Conservation (phyloP, 2,329 filamentous ascomycete species). For the Penicillium decumbens region DNA sequence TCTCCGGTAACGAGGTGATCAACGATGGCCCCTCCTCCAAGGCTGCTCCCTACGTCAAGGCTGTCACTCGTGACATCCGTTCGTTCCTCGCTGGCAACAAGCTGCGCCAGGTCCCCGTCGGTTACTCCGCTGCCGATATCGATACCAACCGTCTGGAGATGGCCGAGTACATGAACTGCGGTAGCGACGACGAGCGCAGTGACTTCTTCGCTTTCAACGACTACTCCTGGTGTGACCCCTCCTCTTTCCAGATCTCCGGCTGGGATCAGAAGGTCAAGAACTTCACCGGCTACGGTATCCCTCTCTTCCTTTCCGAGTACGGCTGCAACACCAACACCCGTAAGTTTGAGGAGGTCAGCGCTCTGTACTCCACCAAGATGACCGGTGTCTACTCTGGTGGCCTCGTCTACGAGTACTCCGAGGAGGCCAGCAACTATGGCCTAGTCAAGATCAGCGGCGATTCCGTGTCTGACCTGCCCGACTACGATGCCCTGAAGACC, state of each 20-base stretch:
- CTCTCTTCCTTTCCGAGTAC: conserved; percentile 92
- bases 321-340: conserved; percentile 82
- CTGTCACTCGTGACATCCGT: conserved; percentile 71
- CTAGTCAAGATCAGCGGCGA: conserved; percentile 63
- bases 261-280: conserved; percentile 87
- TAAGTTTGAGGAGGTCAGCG: conserved; percentile 70
- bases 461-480: conserved; percentile 54
- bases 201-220: conserved; percentile 91
- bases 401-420: conserved; percentile 92
- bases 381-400: conserved; percentile 88
- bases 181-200: conserved; percentile 72
- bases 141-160: conserved; percentile 79
- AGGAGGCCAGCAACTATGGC: conserved; percentile 76
- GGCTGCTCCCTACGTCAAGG: conserved; percentile 70
- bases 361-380: conserved; percentile 82
- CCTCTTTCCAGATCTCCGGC: conserved; percentile 69
- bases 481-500: conserved; percentile 58
- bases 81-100: conserved; percentile 61
- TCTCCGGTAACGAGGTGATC: conserved; percentile 77
- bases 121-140: conserved; percentile 75
- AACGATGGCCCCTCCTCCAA: conserved; percentile 63
- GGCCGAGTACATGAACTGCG: conserved; percentile 91
- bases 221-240: conserved; percentile 70
- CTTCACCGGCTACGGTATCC: conserved; percentile 79
- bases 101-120: conserved; percentile 66